Base-by-base conservation (phyloP, 2,329 filamentous ascomycete genomes). In the Lasiodiplodia citricola region DNA sequence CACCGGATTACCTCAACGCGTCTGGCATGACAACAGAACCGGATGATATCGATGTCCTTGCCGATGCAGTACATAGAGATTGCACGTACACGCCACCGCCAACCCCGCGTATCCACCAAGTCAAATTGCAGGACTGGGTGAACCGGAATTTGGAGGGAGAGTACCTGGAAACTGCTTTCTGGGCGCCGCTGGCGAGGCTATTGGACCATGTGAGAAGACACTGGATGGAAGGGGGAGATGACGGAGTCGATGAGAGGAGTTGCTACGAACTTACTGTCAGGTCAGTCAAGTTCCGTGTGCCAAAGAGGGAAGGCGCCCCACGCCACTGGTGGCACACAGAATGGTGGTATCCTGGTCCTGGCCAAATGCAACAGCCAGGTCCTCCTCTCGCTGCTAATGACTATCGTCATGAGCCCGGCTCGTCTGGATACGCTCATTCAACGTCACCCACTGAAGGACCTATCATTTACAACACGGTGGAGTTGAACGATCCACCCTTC, bases 41-140 rank as follows among this genome's bases (percentile, higher is more conserved):
- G 16, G 16, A 21, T 2, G 13, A 25, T 3, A 10, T 18, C 10
- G 37, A 44, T 44, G 16, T 28, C 4, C 37, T 44, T 7, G 13
- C 21, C 8, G 56, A 60, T 28, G 21, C 38, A 7, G 13, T 60
- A 8, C 56, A 60, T 28, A 23, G 31, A 38, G 56, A 60, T 21
- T 47, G 56, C 11, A 28, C 37, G 10, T 60, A 47, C 56, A 28
- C 2, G 11, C 4, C n/a, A 23, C 13, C 6, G 16, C 14, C n/a
- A 23, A 3, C 31, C 23, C 10, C n/a, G 5, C 13, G 14, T n/a
- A 18, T n/a, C 13, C 4, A 44, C 21, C 14, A 18, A 14, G 14
- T 60, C 31, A 44, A 16, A 14, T 38, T 60, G 4, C 37, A 60
- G 14, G 56, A 60, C n/a, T 60, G 56, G 56, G 56, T 44, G n/a